Conservation (phyloP, 176 grass and related monocot species). For the Lolium rigidum region DNA sequence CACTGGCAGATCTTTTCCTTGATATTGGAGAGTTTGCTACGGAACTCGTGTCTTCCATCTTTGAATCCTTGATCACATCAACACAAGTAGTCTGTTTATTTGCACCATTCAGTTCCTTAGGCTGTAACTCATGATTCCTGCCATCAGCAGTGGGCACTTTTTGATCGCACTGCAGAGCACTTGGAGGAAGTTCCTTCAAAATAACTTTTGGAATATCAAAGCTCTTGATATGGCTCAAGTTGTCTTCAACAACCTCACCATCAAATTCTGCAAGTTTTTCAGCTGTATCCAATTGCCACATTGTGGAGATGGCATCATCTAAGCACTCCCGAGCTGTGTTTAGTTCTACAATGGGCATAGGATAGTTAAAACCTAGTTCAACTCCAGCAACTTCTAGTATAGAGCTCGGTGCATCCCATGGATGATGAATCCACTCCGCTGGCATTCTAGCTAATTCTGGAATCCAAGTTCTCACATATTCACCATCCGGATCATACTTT, state of each 20-base stretch:
- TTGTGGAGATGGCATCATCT: constrained; percentile 78
- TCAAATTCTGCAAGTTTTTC: constrained; percentile 56
- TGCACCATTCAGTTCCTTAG: constrained; percentile 33
- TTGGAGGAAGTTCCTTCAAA: constrained; percentile 62
- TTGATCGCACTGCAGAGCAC: constrained; percentile 48
- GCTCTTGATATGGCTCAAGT: constrained; percentile 66
- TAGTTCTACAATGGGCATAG: constrained; percentile 78
- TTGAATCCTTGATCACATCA: constrained; percentile 42
- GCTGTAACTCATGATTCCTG: constrained; percentile 20
- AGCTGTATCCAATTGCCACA: constrained; percentile 89
- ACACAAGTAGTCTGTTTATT: constrained; percentile 36
- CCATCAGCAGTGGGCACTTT: constrained; percentile 46
- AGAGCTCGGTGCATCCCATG: constrained; percentile 81
- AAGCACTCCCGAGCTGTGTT: constrained; percentile 69
- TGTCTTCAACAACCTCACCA: constrained; percentile 86
- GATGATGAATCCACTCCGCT: constrained; percentile 89
- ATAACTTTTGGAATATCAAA: constrained; percentile 81
- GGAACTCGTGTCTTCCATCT: constrained; percentile 52
- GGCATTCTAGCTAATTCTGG: constrained; percentile 94
- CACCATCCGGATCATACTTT: constrained; percentile 85
- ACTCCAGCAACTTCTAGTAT: constrained; percentile 83
- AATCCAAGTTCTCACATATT: constrained; percentile 92
- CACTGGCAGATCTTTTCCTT: constrained; percentile 69
- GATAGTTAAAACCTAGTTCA: constrained; percentile 89
- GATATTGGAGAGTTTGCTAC: constrained; percentile 64